Evolutionary conservation across 345 rosid species (phyloP).

Genomic region (Camelina laxa): DNA sequence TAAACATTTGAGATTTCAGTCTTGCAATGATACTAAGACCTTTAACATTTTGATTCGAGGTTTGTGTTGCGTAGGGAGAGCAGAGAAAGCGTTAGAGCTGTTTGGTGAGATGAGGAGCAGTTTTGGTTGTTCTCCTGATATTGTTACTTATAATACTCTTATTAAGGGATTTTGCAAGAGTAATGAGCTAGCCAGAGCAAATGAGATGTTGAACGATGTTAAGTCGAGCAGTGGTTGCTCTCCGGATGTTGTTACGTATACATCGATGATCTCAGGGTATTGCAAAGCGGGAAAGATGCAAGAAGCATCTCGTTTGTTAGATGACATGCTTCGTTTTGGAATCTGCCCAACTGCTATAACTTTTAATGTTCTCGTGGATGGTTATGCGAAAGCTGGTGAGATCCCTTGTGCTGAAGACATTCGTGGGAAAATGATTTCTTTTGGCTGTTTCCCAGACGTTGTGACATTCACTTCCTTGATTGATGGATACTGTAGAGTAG

Average conservation of each 20-base stretch:
- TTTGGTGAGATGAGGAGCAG: slow-evolving; percentile 58
- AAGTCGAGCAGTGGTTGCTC: slow-evolving; percentile 44
- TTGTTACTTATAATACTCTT: slow-evolving; percentile 73
- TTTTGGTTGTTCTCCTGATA: slow-evolving; percentile 70
- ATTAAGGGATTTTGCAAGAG: slow-evolving; percentile 73
- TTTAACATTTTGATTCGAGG: slow-evolving; percentile 80
- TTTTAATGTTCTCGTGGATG: slow-evolving; percentile 81
- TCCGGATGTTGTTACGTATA: slow-evolving; percentile 72
- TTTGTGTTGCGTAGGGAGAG: slow-evolving; percentile 59
- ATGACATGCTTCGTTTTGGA: slow-evolving; percentile 65
- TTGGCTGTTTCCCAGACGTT: slow-evolving; percentile 66
- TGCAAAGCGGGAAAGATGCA: slow-evolving; percentile 73
- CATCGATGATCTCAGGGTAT: slow-evolving; percentile 72
- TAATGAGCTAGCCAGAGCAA: slow-evolving; percentile 60
- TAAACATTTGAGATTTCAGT: slow-evolving; percentile 50
- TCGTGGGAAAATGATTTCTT: slow-evolving; percentile 57
- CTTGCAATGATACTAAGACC: slow-evolving; percentile 65
- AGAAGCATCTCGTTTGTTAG: slow-evolving; percentile 61
- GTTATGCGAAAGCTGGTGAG: slow-evolving; percentile 74
- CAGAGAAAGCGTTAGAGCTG: slow-evolving; percentile 58
- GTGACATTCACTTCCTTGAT: slow-evolving; percentile 82
- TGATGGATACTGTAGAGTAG: slow-evolving; percentile 84
- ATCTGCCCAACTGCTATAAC: slow-evolving; percentile 62
- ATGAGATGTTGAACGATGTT: slow-evolving; percentile 55
- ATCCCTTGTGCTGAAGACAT: slow-evolving; percentile 55